These are phyloP conservation scores for Akanthomyces dipterigenus DNA, from an alignment of 2,329 filamentous ascomycete species.

Conservation along the genomic window DNA sequence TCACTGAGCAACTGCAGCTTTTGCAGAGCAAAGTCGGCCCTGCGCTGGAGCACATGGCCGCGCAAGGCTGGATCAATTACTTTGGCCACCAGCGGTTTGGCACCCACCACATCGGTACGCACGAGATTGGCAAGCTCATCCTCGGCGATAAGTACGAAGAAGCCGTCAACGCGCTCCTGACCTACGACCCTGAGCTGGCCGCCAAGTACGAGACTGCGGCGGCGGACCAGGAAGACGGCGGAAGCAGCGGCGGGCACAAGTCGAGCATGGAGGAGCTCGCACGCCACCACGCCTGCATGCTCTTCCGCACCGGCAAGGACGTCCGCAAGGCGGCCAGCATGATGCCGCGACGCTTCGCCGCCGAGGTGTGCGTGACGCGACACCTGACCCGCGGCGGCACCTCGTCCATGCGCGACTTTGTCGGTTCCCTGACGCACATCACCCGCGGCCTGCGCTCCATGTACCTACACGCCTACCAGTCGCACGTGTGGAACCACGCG, in stretches of 20 bases:
- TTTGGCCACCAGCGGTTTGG: slow-evolving; percentile 97
- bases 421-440: slow-evolving; percentile 74
- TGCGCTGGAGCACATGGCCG: slow-evolving; percentile 59
- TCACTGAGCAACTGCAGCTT: slow-evolving; percentile 24
- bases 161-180: slow-evolving; percentile 70
- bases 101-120: slow-evolving; percentile 78
- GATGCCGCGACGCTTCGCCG: slow-evolving; percentile 74
- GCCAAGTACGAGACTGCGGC: slow-evolving; percentile 32
- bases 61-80: slow-evolving; percentile 91
- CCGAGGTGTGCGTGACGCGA: slow-evolving; percentile 71
- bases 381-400: slow-evolving; percentile 54
- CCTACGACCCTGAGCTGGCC: slow-evolving; percentile 59
- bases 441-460: slow-evolving; percentile 79
- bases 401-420: slow-evolving; percentile 57
- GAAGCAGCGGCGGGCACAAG: slow-evolving; percentile 43
- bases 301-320: slow-evolving; percentile 60
- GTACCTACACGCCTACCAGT: slow-evolving; percentile 97
- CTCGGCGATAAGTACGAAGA: slow-evolving; percentile 74
- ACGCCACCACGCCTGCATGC: slow-evolving; percentile 71
- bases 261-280: slow-evolving; percentile 67
- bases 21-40: slow-evolving; percentile 38
- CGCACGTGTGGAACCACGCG: slow-evolving; percentile 84
- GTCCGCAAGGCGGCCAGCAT: slow-evolving; percentile 54
- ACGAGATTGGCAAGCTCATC: slow-evolving; percentile 77
- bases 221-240: slow-evolving; percentile 28